Evolutionary conservation across 129 eudicot genomes (phyloP).

Genomic region (Arctium minus): DNA sequence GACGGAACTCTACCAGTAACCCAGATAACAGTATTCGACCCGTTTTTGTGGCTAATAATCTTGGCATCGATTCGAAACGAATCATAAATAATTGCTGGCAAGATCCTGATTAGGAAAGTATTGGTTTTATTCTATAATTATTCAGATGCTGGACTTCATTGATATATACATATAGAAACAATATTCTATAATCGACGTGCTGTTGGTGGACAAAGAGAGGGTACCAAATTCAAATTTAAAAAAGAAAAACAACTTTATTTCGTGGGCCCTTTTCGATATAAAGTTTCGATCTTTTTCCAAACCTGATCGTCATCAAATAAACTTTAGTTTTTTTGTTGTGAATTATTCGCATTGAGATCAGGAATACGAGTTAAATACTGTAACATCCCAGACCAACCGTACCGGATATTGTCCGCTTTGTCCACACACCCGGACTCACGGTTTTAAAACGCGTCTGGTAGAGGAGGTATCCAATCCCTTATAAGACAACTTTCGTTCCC

Average conservation of each 20-base stretch:
- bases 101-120: conserved; percentile 27
- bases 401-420: too few relatives aligned
- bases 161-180: conserved; percentile 22
- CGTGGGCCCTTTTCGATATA: conserved; percentile 39
- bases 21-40: not conserved
- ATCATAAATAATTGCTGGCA: conserved; percentile 25
- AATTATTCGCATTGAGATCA: conserved; percentile 11
- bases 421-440: too few relatives aligned
- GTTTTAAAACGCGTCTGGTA: too few relatives aligned
- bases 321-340: not conserved
- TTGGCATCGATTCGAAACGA: conserved; percentile 15
- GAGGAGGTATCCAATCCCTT: too few relatives aligned
- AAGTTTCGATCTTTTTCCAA: conserved; percentile 21
- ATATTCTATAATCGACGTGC: conserved; percentile 34
- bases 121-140: conserved; percentile 32
- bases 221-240: conserved; percentile 38
- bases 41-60: conserved; percentile 15
- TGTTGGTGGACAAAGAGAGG: conserved; percentile 43
- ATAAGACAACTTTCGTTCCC: too few relatives aligned
- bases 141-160: conserved; percentile 35
- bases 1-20: not conserved
- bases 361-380: not conserved
- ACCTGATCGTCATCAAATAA: conserved; percentile 33
- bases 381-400: too few relatives aligned
- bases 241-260: conserved; percentile 24